Conservation (phyloP, 257 asterid genomes). For the Solanum rostratum region DNA sequence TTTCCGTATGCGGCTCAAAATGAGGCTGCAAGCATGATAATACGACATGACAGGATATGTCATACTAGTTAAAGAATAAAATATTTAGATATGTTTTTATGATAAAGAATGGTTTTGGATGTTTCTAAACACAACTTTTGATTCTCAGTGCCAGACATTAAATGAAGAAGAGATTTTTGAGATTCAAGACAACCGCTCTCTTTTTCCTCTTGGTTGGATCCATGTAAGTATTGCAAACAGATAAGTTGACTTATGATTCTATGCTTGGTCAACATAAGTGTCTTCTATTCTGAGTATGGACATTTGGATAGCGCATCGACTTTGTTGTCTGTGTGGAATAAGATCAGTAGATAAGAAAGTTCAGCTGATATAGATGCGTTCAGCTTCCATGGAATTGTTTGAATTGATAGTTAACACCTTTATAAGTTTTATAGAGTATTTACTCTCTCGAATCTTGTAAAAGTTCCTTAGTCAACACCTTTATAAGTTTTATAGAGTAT, state of each 20-base stretch:
- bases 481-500: neutral
- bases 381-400: neutral
- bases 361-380: neutral
- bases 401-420: neutral
- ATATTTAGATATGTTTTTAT: neutral
- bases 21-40: neutral
- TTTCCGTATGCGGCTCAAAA: neutral
- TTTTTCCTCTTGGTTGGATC: conserved; percentile 96
- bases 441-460: neutral
- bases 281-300: neutral
- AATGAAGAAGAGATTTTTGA: conserved; percentile 93
- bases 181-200: conserved; percentile 68
- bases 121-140: neutral
- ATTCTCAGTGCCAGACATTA: conserved; percentile 75
- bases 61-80: neutral
- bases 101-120: neutral
- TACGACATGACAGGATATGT: neutral
- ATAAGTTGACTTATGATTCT: neutral
- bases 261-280: neutral
- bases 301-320: neutral
- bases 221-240: conserved; percentile 57
- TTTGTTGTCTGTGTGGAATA: neutral
- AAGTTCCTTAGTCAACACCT: neutral
- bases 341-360: neutral
- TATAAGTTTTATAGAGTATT: neutral